Conservation (phyloP, 352 stramenopile species). For the Thraustotheca clavata region DNA sequence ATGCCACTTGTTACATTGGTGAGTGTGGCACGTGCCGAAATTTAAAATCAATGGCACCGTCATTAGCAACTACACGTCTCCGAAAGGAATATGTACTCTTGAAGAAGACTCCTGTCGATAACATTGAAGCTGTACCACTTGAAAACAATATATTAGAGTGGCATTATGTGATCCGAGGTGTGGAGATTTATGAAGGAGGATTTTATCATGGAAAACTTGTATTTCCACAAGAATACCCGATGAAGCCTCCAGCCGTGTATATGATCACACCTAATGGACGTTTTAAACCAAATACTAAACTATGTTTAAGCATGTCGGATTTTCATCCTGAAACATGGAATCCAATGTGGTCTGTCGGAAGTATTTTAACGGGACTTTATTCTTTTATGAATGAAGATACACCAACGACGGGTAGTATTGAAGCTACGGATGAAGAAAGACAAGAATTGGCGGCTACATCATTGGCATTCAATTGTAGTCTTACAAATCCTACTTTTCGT, state of each 20-base stretch:
- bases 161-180: conserved; percentile 91
- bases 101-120: conserved; percentile 85
- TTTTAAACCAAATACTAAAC: conserved; percentile 90
- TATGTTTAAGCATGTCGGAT: conserved; percentile 95
- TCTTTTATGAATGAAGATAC: conserved; percentile 86
- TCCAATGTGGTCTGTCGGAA: conserved; percentile 94
- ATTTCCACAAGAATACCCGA: conserved; percentile 93
- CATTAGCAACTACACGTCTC: conserved; percentile 80
- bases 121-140: conserved; percentile 85
- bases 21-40: no score
- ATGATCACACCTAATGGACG: conserved; percentile 93
- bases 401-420: conserved; percentile 86
- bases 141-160: conserved; percentile 95
- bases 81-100: conserved; percentile 89
- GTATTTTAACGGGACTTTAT: conserved; percentile 93
- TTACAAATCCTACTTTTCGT: conserved; percentile 61
- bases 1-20: no score
- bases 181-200: conserved; percentile 78
- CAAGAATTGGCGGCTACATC: conserved; percentile 39
- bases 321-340: conserved; percentile 96
- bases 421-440: conserved; percentile 64
- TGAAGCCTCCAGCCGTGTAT: conserved; percentile 92
- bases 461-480: conserved; percentile 73
- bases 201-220: conserved; percentile 89
- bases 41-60: background rate